A percentile compares a stretch with the other conserved stretches of the same genome.
phyloP scores from a whole-genome alignment of 257 asterid genomes.

The Capsicum rhomboideum region DNA sequence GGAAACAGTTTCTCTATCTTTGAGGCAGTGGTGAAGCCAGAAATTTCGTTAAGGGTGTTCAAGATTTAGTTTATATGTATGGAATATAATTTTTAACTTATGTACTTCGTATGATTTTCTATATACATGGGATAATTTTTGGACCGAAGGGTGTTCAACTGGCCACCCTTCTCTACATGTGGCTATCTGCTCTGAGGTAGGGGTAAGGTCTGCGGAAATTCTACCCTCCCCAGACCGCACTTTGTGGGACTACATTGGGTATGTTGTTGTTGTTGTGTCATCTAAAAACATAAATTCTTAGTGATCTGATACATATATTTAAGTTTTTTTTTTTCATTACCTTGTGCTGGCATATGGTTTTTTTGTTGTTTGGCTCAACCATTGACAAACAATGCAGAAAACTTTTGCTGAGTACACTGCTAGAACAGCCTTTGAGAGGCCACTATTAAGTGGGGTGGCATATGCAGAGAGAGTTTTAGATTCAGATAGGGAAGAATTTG shows the following conservation, averaged over 20 bases:
- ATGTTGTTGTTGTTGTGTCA: background rate
- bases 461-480: slow-evolving; percentile 76
- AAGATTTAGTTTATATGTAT: too few species aligned
- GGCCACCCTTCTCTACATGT: too few species aligned
- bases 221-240: background rate
- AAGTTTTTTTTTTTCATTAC: too few species aligned
- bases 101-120: too few species aligned
- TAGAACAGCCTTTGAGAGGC: slow-evolving; percentile 91
- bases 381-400: slow-evolving; percentile 32
- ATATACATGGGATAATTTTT: too few species aligned
- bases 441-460: slow-evolving; percentile 85
- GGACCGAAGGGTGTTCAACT: too few species aligned
- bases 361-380: too few species aligned
- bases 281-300: too few species aligned
- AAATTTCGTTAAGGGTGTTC: too few species aligned
- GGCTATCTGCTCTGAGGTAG: background rate
- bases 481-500: slow-evolving; percentile 69
- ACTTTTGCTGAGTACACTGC: slow-evolving; percentile 91
- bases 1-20: background rate
- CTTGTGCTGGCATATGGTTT: too few species aligned
- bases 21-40: background rate
- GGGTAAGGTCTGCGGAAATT: background rate
- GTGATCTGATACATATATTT: too few species aligned
- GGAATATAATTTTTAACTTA: too few species aligned
- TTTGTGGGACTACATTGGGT: background rate